Percentiles rank a stretch among this genome's conserved stretches.
These are phyloP conservation scores for Ganoderma resinaceum DNA, from an alignment of 1,284 basidiomycete species.

Conservation along the genomic window DNA sequence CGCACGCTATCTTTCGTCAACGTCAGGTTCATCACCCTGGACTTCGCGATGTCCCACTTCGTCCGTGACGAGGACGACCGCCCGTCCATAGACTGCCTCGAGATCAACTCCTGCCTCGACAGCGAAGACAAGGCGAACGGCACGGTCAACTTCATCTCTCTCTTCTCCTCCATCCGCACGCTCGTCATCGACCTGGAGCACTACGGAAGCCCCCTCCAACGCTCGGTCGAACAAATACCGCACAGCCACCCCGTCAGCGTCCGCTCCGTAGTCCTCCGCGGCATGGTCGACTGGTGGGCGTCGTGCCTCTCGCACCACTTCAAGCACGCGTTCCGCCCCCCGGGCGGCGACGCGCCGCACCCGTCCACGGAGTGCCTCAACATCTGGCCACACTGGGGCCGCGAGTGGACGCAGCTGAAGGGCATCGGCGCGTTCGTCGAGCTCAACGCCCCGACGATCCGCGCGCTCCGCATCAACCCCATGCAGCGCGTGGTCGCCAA, in stretches of 20 bases:
- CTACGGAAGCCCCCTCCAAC: not conserved
- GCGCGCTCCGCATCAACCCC: not conserved
- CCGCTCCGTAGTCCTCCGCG: not conserved
- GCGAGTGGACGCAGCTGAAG: not conserved
- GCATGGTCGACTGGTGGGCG: not conserved
- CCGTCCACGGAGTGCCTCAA: slow-evolving; percentile 1
- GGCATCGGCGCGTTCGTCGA: not conserved
- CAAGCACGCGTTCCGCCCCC: not conserved
- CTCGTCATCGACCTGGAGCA: slow-evolving; percentile 1
- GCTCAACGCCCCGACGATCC: not conserved
- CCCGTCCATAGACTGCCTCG: not conserved
- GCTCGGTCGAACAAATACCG: not conserved
- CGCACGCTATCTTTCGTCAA: not conserved
- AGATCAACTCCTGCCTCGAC: slow-evolving; percentile 1
- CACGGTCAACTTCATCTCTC: not conserved
- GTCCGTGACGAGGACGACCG: not conserved
- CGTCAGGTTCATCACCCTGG: not conserved
- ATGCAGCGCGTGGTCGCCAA: not conserved
- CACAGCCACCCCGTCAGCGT: not conserved
- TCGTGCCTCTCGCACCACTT: not conserved
- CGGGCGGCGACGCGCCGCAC: not conserved
- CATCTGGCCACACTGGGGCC: not conserved
- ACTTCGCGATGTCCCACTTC: not conserved
- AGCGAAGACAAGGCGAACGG: not conserved
- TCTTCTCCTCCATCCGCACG: slow-evolving; percentile 1